Evolutionary conservation across 139 green algal genomes (phyloP), one percentile per base, ranked within the genome.

Genomic region (Edaphochlamys debaryana): DNA sequence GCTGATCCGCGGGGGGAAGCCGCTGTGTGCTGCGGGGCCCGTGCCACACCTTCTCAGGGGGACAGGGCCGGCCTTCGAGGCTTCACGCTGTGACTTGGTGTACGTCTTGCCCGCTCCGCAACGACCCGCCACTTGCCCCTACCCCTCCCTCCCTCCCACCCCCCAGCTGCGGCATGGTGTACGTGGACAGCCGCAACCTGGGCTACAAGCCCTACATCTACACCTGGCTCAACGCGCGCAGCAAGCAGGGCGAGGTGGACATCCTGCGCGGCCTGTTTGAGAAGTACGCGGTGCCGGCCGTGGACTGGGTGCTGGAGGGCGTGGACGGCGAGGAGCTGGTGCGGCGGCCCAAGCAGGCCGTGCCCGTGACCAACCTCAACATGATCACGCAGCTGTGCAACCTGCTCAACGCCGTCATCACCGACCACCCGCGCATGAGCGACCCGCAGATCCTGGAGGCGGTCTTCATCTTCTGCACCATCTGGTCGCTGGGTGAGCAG

Each of bases 151-250:
- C 60, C 60, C n/a, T 67, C 58, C 27, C 4, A 15, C 13, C 37
- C 22, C 27, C 38, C 73, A 87, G 86, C 29, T 97, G 94, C 80
- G 95, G 95, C 66, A 98, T 98, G 94, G 94, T 98, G 38, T 97
- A 96, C 86, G 94, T 97, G 34, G 94, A 98, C 91, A 92, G 90
- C n/a, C 89, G 90, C 54, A 97, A 97, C 88, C 89, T 97, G n/a
- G 94, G 94, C 42, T 97, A 93, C 70, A 84, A 94, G 84, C 94
- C 95, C 19, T 96, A 93, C 79, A 69, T 97, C 36, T 90, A 79
- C 79, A 93, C 87, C 29, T 98, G 94, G 95, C 88, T 95, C 32
- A 90, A 92, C 41, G 80, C 77, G 3, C 85, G 88, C 27, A 64
- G 45, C 41, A 77, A 84, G 38, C 84, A 84, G 52, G 85, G 82